Evolutionary conservation across 345 rosid species (phyloP).

Genomic region (Brassica cretica): DNA sequence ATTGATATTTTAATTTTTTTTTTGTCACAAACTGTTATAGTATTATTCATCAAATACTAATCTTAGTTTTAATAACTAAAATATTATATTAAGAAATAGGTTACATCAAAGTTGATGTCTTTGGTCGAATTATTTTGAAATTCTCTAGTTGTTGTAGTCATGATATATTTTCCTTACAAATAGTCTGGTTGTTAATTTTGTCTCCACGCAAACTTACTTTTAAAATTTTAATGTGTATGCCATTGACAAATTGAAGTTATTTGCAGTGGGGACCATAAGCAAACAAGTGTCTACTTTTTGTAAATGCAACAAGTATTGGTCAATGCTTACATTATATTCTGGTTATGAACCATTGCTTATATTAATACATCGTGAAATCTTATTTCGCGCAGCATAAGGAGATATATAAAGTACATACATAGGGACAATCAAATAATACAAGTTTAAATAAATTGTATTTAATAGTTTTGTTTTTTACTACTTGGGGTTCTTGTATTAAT

Average conservation of each 20-base stretch:
- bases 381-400: neutral
- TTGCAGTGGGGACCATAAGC: constrained; percentile 26
- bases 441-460: neutral
- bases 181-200: neutral
- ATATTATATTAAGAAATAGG: neutral
- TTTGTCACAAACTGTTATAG: neutral
- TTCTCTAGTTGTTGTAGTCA: neutral
- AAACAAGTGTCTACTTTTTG: constrained; percentile 19
- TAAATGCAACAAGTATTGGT: constrained; percentile 25
- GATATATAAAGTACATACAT: neutral
- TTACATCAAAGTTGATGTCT: neutral
- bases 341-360: neutral
- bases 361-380: constrained; percentile 1
- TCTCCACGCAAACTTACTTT: neutral
- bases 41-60: neutral
- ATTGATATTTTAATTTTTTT: neutral
- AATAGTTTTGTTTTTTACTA: neutral
- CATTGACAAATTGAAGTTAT: neutral
- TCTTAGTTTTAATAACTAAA: neutral
- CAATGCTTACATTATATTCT: neutral
- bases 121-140: constrained; percentile 1
- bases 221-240: neutral
- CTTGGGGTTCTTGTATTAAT: neutral
- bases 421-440: neutral
- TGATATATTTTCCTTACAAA: neutral